phyloP scores from a whole-genome alignment of 345 rosid species.

The Alliaria petiolata region DNA sequence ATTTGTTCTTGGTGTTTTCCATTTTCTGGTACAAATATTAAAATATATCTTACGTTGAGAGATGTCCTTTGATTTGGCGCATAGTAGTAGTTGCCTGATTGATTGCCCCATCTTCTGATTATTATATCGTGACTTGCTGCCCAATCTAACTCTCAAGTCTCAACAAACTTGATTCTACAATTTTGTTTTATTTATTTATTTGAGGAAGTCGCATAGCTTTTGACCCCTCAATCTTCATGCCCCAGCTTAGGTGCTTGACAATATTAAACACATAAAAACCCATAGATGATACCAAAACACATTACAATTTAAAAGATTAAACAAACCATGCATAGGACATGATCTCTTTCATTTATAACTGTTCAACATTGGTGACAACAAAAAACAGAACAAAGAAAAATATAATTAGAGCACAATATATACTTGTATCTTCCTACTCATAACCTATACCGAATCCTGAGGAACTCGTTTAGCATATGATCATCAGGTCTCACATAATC shows the following conservation, averaged over 20 bases:
- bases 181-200: neutral
- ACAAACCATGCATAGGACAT: neutral
- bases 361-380: neutral
- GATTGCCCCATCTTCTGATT: slow-evolving; percentile 11
- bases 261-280: neutral
- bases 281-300: neutral
- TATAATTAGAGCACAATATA: neutral
- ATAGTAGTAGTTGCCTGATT: slow-evolving; percentile 13
- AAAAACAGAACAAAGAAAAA: neutral
- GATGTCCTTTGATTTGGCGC: neutral
- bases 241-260: neutral
- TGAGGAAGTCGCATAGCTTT: neutral
- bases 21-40: neutral
- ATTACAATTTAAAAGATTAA: neutral
- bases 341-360: neutral
- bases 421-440: neutral
- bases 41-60: neutral
- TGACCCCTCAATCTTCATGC: neutral
- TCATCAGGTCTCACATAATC: slow-evolving; percentile 56
- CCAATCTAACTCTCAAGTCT: neutral
- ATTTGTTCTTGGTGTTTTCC: neutral
- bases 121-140: slow-evolving; percentile 19
- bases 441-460: slow-evolving; percentile 25
- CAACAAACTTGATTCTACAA: neutral
- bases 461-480: slow-evolving; percentile 65